Evolutionary conservation across 2,329 filamentous ascomycete genomes (phyloP), one percentile per base, ranked within the genome.

Genomic region (Aspergillus chevalieri): DNA sequence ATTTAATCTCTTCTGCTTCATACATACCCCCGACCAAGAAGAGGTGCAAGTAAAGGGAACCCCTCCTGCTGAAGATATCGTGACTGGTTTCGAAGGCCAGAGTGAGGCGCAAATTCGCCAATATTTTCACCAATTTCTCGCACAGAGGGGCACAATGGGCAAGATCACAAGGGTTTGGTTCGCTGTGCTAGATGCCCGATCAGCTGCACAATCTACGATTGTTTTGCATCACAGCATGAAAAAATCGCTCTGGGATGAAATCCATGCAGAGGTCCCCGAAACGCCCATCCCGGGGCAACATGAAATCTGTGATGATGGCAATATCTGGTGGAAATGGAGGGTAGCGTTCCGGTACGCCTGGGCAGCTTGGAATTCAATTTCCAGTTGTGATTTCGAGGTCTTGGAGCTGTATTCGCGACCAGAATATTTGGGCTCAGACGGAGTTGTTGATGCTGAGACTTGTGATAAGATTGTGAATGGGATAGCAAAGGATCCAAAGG

Each of bases 321-420:
- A 41, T 41, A 41, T 41, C 38, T 41, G 38, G 38, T 41, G n/a
- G n/a, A 41, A 41, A 41, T 41, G 38, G 38, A 41, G 38, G 38
- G n/a, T 41, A 17, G 1, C 38, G 3, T 41, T 41, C n/a, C n/a
- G 17, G 38, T 41, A 41, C 17, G n/a, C 38, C 17, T 41, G n/a
- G n/a, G 14, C 17, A 17, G 4, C 17, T 21, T 41, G n/a, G n/a
- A 41, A 17, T 41, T 17, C 38, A 19, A 41, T 41, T 21, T 15
- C n/a, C n/a, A 15, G 17, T 41, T 17, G 38, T 41, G 38, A 41
- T 17, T 15, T 17, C 2, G 38, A 41, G 17, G 38, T 41, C 38
- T 21, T 17, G 38, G n/a, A 41, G 17, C 38, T 41, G n/a, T 41
- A 17, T 12, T 41, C n/a, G n/a, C 38, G 15, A 21, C 38, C 38